phyloP scores from a whole-genome alignment of 1,284 basidiomycete species.

The Macrocystidia cucumis region DNA sequence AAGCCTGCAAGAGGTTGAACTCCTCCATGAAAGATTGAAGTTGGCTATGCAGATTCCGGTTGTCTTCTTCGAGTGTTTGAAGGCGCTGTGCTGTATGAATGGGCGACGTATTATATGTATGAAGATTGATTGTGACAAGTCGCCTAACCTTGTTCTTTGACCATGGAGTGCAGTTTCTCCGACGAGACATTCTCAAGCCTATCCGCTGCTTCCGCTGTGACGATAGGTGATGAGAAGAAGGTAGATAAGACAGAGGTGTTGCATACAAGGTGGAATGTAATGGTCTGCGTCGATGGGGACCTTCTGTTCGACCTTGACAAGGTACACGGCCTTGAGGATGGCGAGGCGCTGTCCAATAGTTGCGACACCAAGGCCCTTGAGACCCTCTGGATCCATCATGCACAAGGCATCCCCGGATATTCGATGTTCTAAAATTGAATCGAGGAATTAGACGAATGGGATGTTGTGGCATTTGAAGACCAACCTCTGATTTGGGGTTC shows the following conservation, averaged over 20 bases:
- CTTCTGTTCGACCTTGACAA: constrained; percentile 76
- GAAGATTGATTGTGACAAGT: not conserved
- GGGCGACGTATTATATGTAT: too few species aligned
- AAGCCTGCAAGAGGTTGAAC: constrained; percentile 38
- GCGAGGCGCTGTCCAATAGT: constrained; percentile 84
- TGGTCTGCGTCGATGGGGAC: constrained; percentile 81
- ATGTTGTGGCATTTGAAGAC: constrained; percentile 20
- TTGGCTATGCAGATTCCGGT: constrained; percentile 54
- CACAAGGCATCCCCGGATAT: constrained; percentile 86
- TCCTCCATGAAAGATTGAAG: constrained; percentile 63
- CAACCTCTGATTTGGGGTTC: constrained; percentile 63
- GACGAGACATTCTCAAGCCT: constrained; percentile 51
- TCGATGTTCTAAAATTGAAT: constrained; percentile 61
- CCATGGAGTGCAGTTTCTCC: constrained; percentile 59
- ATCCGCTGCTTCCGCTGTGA: constrained; percentile 60
- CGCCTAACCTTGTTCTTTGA: constrained; percentile 76
- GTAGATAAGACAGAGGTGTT: constrained; percentile 6
- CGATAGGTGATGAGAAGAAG: constrained; percentile 9
- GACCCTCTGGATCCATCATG: constrained; percentile 71
- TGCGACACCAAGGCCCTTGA: constrained; percentile 80
- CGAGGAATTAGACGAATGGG: constrained; percentile 7
- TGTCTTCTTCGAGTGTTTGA: constrained; percentile 67
- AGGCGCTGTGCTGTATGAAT: constrained; percentile 55
- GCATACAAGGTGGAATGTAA: constrained; percentile 86
- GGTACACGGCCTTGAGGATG: constrained; percentile 87